Evolutionary conservation across 2,329 filamentous ascomycete species (phyloP).

Genomic region (Verticillium isaacii): DNA sequence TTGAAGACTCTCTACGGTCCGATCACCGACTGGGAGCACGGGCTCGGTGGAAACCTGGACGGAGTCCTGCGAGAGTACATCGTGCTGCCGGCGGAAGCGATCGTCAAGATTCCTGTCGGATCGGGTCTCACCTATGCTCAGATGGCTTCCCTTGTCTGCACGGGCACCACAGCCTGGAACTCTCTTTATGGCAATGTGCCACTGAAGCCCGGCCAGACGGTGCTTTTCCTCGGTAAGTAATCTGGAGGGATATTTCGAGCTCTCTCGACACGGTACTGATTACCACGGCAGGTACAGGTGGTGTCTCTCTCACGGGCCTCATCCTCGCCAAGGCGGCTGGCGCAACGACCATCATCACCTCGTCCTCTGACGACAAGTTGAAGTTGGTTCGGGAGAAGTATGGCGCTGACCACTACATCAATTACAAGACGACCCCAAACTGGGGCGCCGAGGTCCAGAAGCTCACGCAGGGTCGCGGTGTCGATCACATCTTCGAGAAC

Average conservation of each 20-base stretch:
- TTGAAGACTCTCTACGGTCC: conserved; percentile 19
- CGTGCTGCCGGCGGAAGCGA: conserved; percentile 29
- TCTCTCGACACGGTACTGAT: too few relatives aligned
- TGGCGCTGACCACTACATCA: conserved; percentile 41
- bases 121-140: conserved; percentile 26
- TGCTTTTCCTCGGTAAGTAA: conserved; percentile 26
- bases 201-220: conserved; percentile 32
- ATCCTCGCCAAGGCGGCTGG: conserved; percentile 41
- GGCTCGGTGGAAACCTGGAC: conserved; percentile 23
- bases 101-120: conserved; percentile 33
- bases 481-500: conserved; percentile 32
- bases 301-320: conserved; percentile 37
- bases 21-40: conserved; percentile 13
- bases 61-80: conserved; percentile 37
- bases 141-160: conserved; percentile 33
- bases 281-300: conserved; percentile 34
- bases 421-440: conserved; percentile 39
- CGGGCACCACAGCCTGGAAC: conserved; percentile 44
- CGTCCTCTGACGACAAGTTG: conserved; percentile 45
- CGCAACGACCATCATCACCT: conserved; percentile 41
- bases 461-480: conserved; percentile 38
- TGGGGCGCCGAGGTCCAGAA: conserved; percentile 39
- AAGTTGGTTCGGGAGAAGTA: conserved; percentile 23
- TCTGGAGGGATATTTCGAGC: too few relatives aligned
- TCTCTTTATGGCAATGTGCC: conserved; percentile 35